A percentile compares a stretch with the other conserved stretches of the same genome.
phyloP scores from a whole-genome alignment of 2,329 filamentous ascomycete genomes.

The Trichoderma semiorbis region DNA sequence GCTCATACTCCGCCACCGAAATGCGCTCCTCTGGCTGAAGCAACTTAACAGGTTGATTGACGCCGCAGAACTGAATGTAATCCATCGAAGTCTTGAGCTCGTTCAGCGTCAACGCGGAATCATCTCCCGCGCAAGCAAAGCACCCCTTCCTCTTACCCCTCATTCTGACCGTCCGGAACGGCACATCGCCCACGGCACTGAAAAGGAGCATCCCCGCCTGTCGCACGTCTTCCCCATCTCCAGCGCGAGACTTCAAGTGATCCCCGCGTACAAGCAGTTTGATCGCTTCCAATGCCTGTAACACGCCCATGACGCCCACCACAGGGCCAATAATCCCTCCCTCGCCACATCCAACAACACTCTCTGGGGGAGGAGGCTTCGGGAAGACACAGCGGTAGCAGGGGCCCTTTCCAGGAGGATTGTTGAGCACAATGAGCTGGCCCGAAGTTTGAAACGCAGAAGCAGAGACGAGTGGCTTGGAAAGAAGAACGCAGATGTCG shows the following conservation, averaged over 20 bases:
- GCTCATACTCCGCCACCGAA: conserved; percentile 58
- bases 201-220: conserved; percentile 45
- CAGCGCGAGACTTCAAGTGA: conserved; percentile 20
- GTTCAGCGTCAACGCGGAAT: conserved; percentile 55
- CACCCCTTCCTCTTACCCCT: conserved; percentile 67
- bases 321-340: conserved; percentile 90
- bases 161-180: conserved; percentile 73
- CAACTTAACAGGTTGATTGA: conserved; percentile 49
- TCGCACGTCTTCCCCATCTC: conserved; percentile 21
- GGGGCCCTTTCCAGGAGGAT: conserved; percentile 70
- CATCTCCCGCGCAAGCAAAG: conserved; percentile 64
- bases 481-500: conserved; percentile 77
- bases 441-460: conserved; percentile 86
- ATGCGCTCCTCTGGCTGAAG: conserved; percentile 65
- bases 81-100: conserved; percentile 65
- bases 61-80: conserved; percentile 83
- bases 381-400: conserved; percentile 96
- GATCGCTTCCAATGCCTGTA: conserved; percentile 86
- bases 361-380: conserved; percentile 77
- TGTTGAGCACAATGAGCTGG: conserved; percentile 84
- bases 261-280: conserved; percentile 63
- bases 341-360: conserved; percentile 82
- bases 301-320: conserved; percentile 86
- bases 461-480: conserved; percentile 80
- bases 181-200: conserved; percentile 40